phyloP scores from a whole-genome alignment of 179 eudicot species.

The Vitellaria paradoxa region DNA sequence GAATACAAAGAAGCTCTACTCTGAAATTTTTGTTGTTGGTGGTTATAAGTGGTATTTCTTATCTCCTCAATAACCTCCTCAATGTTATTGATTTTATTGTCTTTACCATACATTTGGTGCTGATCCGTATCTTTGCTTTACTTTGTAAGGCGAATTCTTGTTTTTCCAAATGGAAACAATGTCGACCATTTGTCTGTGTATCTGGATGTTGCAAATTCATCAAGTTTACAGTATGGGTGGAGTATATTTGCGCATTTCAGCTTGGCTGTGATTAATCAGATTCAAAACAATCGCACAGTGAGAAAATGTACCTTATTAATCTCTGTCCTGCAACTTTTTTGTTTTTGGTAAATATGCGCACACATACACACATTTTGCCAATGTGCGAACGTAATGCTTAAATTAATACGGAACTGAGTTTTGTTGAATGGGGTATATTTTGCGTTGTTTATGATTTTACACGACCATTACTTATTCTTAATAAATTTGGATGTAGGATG shows the following conservation, averaged over 20 bases:
- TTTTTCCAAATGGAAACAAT: constrained; percentile 76
- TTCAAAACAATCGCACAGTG: constrained; percentile 43
- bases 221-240: constrained; percentile 65
- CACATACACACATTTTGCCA: too few relatives aligned
- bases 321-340: neutral
- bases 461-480: too few relatives aligned
- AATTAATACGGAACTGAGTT: too few relatives aligned
- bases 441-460: too few relatives aligned
- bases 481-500: neutral
- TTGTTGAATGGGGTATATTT: too few relatives aligned
- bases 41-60: constrained; percentile 58
- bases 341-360: too few relatives aligned
- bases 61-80: neutral
- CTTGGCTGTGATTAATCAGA: constrained; percentile 68
- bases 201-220: constrained; percentile 69
- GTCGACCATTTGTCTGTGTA: constrained; percentile 75
- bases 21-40: constrained; percentile 57
- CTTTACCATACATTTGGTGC: neutral
- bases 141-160: constrained; percentile 57
- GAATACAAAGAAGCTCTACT: constrained; percentile 60
- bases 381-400: too few relatives aligned
- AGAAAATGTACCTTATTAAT: constrained; percentile 45
- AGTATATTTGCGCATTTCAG: constrained; percentile 73
- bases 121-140: neutral
- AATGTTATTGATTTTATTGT: neutral